A percentile compares a stretch with the other conserved stretches of the same genome.
Evolutionary conservation across 2,329 filamentous ascomycete genomes (phyloP).

Genomic region (Colletotrichum kahawae): DNA sequence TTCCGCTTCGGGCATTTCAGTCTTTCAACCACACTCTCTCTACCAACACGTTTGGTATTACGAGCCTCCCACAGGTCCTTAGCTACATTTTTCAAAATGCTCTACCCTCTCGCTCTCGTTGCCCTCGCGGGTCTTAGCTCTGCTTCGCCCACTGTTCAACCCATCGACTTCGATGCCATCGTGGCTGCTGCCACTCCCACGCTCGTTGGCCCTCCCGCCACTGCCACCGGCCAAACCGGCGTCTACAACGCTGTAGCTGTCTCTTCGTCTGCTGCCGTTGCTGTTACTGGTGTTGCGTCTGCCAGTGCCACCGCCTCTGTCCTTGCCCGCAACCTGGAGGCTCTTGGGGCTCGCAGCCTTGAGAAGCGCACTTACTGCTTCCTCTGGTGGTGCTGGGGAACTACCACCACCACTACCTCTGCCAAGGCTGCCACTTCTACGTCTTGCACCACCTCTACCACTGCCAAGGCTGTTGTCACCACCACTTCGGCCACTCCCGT

Average conservation of each 20-base stretch:
- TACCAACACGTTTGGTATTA: neutral
- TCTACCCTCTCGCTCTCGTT: neutral
- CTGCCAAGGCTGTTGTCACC: neutral
- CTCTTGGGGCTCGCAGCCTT: neutral
- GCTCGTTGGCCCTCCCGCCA: neutral
- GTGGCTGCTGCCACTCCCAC: neutral
- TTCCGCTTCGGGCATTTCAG: neutral
- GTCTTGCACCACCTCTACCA: neutral
- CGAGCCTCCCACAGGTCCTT: neutral
- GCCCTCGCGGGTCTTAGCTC: slow-evolving; percentile 3
- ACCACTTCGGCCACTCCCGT: neutral
- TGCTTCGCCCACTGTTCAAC: neutral
- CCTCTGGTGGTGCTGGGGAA: neutral
- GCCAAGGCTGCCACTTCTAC: neutral
- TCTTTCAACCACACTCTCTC: neutral
- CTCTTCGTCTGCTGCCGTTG: neutral
- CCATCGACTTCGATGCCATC: slow-evolving; percentile 2
- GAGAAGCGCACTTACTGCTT: neutral
- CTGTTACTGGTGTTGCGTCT: slow-evolving; percentile 1
- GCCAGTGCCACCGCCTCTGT: slow-evolving; percentile 4
- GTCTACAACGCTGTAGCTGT: slow-evolving; percentile 2
- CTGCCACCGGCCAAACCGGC: neutral
- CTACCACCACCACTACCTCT: neutral
- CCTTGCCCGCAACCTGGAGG: neutral
- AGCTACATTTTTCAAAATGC: neutral